Conservation (phyloP, 176 grass and related monocot genomes). For the Phoenix roebelenii region DNA sequence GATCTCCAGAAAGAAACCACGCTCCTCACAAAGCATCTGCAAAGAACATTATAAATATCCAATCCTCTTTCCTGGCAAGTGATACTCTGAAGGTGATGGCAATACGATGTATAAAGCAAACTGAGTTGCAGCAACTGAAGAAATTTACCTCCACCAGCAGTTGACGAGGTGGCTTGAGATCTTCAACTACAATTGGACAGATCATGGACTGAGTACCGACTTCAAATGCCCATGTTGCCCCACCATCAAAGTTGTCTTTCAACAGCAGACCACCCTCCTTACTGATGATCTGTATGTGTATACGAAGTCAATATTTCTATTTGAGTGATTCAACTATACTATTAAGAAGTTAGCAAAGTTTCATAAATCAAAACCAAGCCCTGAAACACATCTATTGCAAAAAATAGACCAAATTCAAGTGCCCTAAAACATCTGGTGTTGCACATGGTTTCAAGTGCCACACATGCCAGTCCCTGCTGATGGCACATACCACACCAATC, state of each 20-base stretch:
- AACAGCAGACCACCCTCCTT: conserved; percentile 47
- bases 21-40: conserved; percentile 77
- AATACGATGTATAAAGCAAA: no score
- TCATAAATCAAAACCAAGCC: no score
- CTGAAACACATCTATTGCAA: no score
- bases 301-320: no score
- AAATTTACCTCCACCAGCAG: conserved; percentile 64
- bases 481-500: no score
- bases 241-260: conserved; percentile 78
- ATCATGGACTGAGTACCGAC: conserved; percentile 70
- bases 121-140: background rate
- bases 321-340: no score
- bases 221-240: conserved; percentile 82
- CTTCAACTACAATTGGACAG: conserved; percentile 71
- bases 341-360: no score
- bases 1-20: conserved; percentile 79
- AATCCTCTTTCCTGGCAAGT: background rate
- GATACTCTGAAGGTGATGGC: background rate
- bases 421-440: no score
- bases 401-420: no score
- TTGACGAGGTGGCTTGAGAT: conserved; percentile 70
- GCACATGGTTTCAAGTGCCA: no score
- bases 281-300: conserved; percentile 42
- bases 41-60: background rate
- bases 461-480: no score